phyloP scores from a whole-genome alignment of 768 basidiomycete species.

The Panaeolus papilionaceus region DNA sequence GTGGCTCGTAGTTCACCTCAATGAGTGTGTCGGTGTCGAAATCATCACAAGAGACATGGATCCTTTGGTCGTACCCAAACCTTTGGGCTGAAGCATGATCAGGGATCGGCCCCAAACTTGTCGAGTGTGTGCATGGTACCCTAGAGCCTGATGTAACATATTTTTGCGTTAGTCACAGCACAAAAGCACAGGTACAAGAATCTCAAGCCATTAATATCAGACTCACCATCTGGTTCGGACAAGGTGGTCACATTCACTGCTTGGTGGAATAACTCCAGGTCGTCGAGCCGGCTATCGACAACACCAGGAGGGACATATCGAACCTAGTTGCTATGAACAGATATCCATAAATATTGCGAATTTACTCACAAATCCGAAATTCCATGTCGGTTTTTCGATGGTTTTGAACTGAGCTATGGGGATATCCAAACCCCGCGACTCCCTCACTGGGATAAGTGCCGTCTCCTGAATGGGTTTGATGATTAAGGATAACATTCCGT shows the following conservation, averaged over 20 bases:
- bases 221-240: not conserved
- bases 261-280: not conserved
- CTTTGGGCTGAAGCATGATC: not conserved
- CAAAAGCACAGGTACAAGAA: not conserved
- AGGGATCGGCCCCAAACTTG: no score
- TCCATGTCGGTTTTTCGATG: slow-evolving; percentile 6
- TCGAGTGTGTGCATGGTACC: no score
- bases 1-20: not conserved
- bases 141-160: no score
- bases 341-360: not conserved
- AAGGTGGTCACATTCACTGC: not conserved
- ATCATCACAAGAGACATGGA: not conserved
- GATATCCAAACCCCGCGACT: not conserved
- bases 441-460: slow-evolving; percentile 16
- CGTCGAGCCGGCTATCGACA: not conserved
- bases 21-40: not conserved
- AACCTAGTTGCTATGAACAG: not conserved
- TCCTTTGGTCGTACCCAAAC: not conserved
- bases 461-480: slow-evolving; percentile 20
- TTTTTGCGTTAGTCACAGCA: no score
- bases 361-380: slow-evolving; percentile 18
- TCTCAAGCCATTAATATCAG: not conserved
- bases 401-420: slow-evolving; percentile 1
- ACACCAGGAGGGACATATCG: not conserved
- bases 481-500: slow-evolving; percentile 11